Percentiles rank a stretch among this genome's conserved stretches.
Conservation (phyloP, 495 filamentous ascomycete species). For the Xylaria scruposa region DNA sequence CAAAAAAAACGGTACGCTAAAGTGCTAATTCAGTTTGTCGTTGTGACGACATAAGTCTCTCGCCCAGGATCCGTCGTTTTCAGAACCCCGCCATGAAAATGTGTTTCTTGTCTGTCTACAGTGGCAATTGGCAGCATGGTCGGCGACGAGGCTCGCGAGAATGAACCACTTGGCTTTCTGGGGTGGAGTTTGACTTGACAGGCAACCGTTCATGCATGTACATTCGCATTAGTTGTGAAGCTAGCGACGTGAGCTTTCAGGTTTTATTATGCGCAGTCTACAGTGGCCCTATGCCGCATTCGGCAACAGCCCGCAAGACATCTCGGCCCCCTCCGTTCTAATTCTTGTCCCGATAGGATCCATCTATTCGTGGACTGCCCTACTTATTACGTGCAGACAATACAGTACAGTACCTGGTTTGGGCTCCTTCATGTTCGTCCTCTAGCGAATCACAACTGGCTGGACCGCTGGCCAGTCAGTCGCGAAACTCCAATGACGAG, state of each 20-base stretch:
- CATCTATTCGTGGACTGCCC: background rate
- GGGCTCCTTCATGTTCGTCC: background rate
- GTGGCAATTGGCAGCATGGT: constrained; percentile 7
- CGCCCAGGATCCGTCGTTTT: background rate
- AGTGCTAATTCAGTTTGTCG: background rate
- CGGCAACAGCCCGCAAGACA: constrained; percentile 13
- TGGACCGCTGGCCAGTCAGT: background rate
- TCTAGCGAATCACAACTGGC: constrained; percentile 6
- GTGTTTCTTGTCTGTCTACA: background rate
- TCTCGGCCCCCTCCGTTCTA: constrained; percentile 8
- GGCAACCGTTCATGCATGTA: constrained; percentile 10
- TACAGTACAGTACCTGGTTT: background rate
- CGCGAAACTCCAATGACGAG: constrained; percentile 12
- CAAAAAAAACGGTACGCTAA: background rate
- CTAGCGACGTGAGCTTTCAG: constrained; percentile 1
- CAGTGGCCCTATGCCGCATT: constrained; percentile 10
- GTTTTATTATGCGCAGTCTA: background rate
- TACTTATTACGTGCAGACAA: background rate
- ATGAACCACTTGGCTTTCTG: background rate
- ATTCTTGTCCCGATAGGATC: background rate
- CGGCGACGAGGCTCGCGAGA: constrained; percentile 16
- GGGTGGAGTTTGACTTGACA: background rate
- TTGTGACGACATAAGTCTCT: background rate
- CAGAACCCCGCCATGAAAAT: background rate
- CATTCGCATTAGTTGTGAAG: background rate